Evolutionary conservation across 768 basidiomycete genomes (phyloP).

Genomic region (Cystoderma amianthinum): DNA sequence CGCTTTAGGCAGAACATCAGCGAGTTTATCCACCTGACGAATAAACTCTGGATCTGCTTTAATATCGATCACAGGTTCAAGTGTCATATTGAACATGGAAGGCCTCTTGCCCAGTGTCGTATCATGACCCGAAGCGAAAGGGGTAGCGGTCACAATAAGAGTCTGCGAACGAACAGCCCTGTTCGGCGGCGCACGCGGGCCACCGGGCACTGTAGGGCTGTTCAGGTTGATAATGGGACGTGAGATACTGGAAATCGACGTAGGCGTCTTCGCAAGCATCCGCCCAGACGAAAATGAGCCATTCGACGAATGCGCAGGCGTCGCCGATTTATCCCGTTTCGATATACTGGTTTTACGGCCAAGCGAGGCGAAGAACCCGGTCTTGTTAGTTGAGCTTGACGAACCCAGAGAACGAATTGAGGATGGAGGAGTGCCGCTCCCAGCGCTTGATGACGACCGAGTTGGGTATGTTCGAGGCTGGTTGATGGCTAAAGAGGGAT

Average conservation of each 20-base stretch:
- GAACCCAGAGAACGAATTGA: constrained; percentile 45
- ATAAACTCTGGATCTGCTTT: constrained; percentile 48
- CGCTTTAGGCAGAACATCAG: constrained; percentile 66
- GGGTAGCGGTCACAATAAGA: constrained; percentile 36
- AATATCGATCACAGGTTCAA: constrained; percentile 25
- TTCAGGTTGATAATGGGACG: constrained; percentile 21
- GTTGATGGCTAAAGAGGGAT: constrained; percentile 57
- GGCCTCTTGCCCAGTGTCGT: constrained; percentile 27
- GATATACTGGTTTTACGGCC: constrained; percentile 60
- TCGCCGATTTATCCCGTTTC: constrained; percentile 13
- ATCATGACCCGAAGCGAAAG: constrained; percentile 14
- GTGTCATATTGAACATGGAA: constrained; percentile 25
- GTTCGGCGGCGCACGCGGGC: constrained; percentile 62
- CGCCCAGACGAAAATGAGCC: constrained; percentile 2
- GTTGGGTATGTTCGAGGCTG: constrained; percentile 20
- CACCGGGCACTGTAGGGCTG: constrained; percentile 58
- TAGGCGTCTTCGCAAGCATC: constrained; percentile 5
- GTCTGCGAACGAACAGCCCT: constrained; percentile 66
- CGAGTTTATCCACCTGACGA: constrained; percentile 65
- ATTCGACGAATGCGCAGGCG: constrained; percentile 2
- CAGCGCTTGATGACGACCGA: constrained; percentile 23
- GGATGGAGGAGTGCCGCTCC: constrained; percentile 32
- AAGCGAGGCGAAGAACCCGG: constrained; percentile 70
- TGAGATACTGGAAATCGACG: constrained; percentile 12
- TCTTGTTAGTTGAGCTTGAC: constrained; percentile 31